Evolutionary conservation across 495 filamentous ascomycete genomes (phyloP), one percentile per base, ranked within the genome.

Genomic region (Aspergillus taichungensis): DNA sequence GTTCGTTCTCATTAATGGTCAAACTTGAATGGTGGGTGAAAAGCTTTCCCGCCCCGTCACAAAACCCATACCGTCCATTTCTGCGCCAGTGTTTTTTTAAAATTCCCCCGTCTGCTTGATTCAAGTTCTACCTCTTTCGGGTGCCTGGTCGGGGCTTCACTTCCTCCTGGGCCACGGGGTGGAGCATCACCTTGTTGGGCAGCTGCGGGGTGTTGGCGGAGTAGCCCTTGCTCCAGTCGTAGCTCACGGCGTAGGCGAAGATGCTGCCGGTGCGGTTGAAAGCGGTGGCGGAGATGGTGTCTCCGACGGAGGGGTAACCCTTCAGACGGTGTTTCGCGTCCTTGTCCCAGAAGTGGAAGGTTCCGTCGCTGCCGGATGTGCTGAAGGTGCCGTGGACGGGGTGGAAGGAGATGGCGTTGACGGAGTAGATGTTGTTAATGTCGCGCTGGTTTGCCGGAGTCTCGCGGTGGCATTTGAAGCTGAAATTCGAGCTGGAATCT

Each of bases 211-310:
- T 87, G 61, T 92, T 91, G 28, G 61, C 73, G 6, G 75, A 69
- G 63, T 87, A 91, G 8, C 90, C 90, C 64, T 94, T 94, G 59
- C 83, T 85, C 90, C 90, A 96, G 68, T 96, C 90, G 54, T 96
- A 96, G 55, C 85, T 89, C 28, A 94, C 77, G 6, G 88, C 84
- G 56, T 95, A 96, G 12, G 88, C 89, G 57, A 95, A 94, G 52
- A 91, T 85, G 52, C 69, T 79, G 38, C 88, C 90, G 41, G 67
- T 79, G 38, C 76, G 66, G 60, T 84, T 85, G 74, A 95, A 96
- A 6, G 72, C 79, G 8, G 82, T 86, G 31, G 82, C 79, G 9
- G 83, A 79, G 62, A 96, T 89, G 37, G 82, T 82, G 6, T 84
- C 88, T 13, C 85, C 84, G 10, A 88, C 85, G 31, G 79, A 74